These are phyloP conservation scores for Perilla frutescens DNA, from an alignment of 257 asterid species.

Conservation along the genomic window DNA sequence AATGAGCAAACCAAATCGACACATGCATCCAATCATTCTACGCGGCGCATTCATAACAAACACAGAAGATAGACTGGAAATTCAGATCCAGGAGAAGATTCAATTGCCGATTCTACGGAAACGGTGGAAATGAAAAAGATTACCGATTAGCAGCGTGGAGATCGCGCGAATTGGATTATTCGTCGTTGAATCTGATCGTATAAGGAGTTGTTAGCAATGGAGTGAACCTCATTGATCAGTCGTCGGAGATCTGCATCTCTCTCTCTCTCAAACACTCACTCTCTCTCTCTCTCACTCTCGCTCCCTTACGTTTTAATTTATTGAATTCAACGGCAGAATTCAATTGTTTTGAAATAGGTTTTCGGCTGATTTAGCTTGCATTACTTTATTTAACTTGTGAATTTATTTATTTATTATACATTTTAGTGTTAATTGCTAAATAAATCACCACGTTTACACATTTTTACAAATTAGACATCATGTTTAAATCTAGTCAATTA, in stretches of 20 bases:
- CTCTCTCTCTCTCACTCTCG: not conserved
- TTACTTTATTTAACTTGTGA: too few relatives aligned
- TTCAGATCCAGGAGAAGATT: conserved; percentile 35
- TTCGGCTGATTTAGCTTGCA: too few relatives aligned
- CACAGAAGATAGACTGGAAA: not conserved
- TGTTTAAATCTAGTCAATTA: too few relatives aligned
- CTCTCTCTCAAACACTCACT: not conserved
- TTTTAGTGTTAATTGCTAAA: too few relatives aligned
- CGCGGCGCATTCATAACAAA: conserved; percentile 17
- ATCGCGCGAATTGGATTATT: conserved; percentile 15
- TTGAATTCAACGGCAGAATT: not conserved
- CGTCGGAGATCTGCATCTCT: conserved; percentile 24
- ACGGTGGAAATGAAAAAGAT: not conserved
- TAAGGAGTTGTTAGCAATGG: conserved; percentile 4
- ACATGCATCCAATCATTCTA: not conserved
- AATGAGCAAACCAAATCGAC: conserved; percentile 8
- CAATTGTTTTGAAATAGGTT: too few relatives aligned
- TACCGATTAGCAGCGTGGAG: conserved; percentile 29
- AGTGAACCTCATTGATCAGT: conserved; percentile 18
- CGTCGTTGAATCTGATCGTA: not conserved
- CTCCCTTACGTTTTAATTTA: not conserved
- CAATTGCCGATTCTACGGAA: not conserved
- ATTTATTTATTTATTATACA: too few relatives aligned
- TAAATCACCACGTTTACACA: too few relatives aligned
- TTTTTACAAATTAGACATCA: too few relatives aligned